Evolutionary conservation across 2,329 filamentous ascomycete species (phyloP).

Genomic region (Ceratocystis eucalypticola): DNA sequence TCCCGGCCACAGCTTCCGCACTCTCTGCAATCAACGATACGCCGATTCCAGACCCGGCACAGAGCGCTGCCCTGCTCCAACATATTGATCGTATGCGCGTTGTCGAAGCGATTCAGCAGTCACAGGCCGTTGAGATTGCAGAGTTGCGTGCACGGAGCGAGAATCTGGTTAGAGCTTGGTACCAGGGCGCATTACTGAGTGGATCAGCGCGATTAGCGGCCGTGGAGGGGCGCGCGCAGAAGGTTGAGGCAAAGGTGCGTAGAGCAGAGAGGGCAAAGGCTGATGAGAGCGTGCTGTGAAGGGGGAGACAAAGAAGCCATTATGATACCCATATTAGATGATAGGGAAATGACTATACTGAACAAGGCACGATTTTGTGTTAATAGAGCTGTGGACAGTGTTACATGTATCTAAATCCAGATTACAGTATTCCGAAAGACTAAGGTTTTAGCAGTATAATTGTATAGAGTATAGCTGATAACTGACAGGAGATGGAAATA

Average conservation of each 20-base stretch:
- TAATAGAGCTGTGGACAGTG: not conserved
- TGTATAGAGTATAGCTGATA: no score
- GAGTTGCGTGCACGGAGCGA: constrained; percentile 52
- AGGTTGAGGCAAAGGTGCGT: constrained; percentile 51
- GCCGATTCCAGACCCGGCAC: constrained; percentile 41
- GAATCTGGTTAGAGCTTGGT: constrained; percentile 52
- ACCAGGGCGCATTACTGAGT: constrained; percentile 55
- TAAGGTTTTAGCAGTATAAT: no score
- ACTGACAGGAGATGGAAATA: no score
- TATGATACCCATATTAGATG: not conserved
- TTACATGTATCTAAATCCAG: no score
- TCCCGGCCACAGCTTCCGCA: constrained; percentile 42
- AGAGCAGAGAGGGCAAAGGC: constrained; percentile 48
- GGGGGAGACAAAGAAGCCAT: not conserved
- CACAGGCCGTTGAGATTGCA: constrained; percentile 49
- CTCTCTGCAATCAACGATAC: constrained; percentile 44
- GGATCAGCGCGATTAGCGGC: constrained; percentile 57
- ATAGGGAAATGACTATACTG: not conserved
- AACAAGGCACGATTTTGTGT: not conserved
- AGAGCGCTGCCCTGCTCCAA: constrained; percentile 42
- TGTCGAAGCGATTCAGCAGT: constrained; percentile 45
- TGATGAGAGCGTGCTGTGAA: constrained; percentile 31
- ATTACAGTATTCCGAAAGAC: no score
- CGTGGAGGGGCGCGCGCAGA: constrained; percentile 53
- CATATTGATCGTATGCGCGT: constrained; percentile 49